Conservation (phyloP, 805 yeast species). For the Metschnikowia reukaufii region DNA sequence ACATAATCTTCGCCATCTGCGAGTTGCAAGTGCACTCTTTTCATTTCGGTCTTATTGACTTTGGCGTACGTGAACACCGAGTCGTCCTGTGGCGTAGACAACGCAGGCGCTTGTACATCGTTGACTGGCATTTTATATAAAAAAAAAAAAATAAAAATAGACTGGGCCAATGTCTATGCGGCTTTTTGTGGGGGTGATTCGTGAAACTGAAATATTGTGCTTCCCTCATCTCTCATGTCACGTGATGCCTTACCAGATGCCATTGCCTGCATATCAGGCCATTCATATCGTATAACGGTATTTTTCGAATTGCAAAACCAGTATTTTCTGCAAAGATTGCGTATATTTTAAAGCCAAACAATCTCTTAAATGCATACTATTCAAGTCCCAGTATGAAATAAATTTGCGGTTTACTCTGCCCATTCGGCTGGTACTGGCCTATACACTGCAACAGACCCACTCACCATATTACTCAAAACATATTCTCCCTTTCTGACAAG, state of each 20-base stretch:
- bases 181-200: not conserved
- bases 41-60: constrained; percentile 27
- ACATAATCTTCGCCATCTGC: constrained; percentile 30
- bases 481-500: constrained; percentile 41
- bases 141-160: no score
- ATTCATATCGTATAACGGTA: not conserved
- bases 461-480: constrained; percentile 34
- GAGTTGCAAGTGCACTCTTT: constrained; percentile 29
- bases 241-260: no score
- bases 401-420: constrained; percentile 24
- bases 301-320: not conserved
- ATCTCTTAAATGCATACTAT: no score
- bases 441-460: constrained; percentile 47
- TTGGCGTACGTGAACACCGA: constrained; percentile 49
- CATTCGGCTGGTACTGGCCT: constrained; percentile 50
- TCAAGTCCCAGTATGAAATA: no score
- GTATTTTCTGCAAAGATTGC: not conserved
- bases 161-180: not conserved
- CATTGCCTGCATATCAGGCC: not conserved
- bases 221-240: not conserved
- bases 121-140: constrained; percentile 14
- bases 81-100: constrained; percentile 75
- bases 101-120: constrained; percentile 55
- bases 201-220: not conserved
- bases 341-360: no score